These are phyloP conservation scores for Monascus ruber DNA, from an alignment of 2,329 filamentous ascomycete species.

Conservation along the genomic window DNA sequence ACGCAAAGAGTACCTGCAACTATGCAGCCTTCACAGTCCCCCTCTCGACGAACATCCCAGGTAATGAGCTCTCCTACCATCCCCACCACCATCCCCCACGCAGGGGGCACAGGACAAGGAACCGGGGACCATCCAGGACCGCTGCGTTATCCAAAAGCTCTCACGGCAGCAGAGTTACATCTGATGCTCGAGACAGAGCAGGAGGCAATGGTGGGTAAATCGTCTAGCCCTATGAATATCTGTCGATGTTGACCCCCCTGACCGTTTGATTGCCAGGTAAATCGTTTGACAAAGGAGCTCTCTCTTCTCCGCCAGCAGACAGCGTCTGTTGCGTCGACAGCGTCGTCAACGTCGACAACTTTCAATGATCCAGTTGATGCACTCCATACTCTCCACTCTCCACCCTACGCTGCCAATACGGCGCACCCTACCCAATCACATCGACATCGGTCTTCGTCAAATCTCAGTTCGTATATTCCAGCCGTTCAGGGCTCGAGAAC, in stretches of 20 bases:
- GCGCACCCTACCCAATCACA: constrained; percentile 43
- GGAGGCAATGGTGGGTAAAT: constrained; percentile 64
- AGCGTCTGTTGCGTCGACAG: constrained; percentile 50
- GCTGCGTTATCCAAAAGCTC: constrained; percentile 70
- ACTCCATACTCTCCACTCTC: constrained; percentile 18
- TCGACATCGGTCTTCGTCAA: constrained; percentile 47
- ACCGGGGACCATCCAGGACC: constrained; percentile 47
- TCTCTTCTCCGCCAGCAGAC: constrained; percentile 64
- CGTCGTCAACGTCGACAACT: constrained; percentile 44
- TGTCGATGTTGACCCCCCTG: background rate
- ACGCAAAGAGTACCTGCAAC: constrained; percentile 15
- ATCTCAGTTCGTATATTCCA: constrained; percentile 37
- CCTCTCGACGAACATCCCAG: constrained; percentile 37
- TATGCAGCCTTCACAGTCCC: constrained; percentile 24
- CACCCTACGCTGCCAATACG: constrained; percentile 32
- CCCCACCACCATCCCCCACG: constrained; percentile 16
- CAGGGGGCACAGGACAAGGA: constrained; percentile 14
- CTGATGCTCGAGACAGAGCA: constrained; percentile 88
- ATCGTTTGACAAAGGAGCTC: constrained; percentile 82
- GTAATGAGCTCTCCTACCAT: constrained; percentile 34
- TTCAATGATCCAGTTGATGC: constrained; percentile 38
- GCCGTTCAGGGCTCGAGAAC: constrained; percentile 22
- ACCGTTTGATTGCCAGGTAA: constrained; percentile 49
- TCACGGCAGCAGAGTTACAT: constrained; percentile 83
- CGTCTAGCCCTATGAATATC: background rate